Evolutionary conservation across 1,284 basidiomycete species (phyloP), one percentile per base, ranked within the genome.

Genomic region (Phaffia rhodozyma): DNA sequence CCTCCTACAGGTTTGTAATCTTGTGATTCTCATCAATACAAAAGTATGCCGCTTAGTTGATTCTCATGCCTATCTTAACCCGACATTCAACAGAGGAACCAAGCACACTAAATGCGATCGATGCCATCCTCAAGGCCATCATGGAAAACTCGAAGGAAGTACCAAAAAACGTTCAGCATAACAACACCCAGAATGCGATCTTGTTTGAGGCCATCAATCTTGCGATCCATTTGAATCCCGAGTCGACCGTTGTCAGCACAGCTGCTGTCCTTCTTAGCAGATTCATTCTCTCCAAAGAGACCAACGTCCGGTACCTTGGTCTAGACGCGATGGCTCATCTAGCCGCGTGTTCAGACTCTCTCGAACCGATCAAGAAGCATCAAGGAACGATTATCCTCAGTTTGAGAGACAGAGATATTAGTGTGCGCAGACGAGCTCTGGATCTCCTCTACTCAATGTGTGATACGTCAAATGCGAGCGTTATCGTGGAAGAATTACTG

Each of bases 361-460:
- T 98, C 27, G 87, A 87, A 32, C 85, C 91, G 3, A 87, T 99
- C 75, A 97, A 98, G 79, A 85, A 86, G 73, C 94, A 98, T 72
- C 93, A 97, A 75, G 86, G 84, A 65, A 97, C 91, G 25, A 97
- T 98, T 74, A 94, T 97, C 66, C 78, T 91, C 27, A 91, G 90
- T 16, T 80, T 99, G 29, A 85, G 92, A 52, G 96, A 99, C 78
- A 91, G 92, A 72, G 96, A 99, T 75, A 97, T 98, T 66, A 94
- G 91, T 38, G 93, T 99, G 55, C 85, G 96, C 50, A 81, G 96
- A 62, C 82, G 96, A 65, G 96, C 92, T 1, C 81, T 99, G 58
- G 96, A 98, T 76, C 80, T 99, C 58, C 81, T 98, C 18, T 98
- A 97, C 78, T 96, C 91, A 75, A 97, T 98, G 94, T 98, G 96